A percentile compares a stretch with the other conserved stretches of the same genome.
phyloP scores from a whole-genome alignment of 805 yeast species.

The Saccharomycopsis schoenii region DNA sequence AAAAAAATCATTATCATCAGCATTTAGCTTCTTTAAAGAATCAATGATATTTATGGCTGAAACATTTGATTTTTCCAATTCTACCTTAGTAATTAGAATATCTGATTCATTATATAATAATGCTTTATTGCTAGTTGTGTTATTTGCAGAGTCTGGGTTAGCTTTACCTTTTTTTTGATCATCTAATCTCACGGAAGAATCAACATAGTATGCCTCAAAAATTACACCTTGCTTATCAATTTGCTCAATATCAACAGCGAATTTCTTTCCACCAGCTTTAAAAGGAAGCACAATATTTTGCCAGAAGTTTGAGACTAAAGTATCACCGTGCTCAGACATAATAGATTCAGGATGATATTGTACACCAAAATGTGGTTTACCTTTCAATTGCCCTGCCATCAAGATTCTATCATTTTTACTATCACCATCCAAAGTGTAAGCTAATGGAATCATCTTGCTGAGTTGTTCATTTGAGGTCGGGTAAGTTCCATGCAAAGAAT shows the following conservation, averaged over 20 bases:
- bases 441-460: constrained; percentile 42
- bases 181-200: constrained; percentile 5
- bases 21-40: constrained; percentile 21
- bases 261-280: background rate
- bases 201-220: constrained; percentile 3
- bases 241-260: background rate
- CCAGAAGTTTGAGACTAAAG: constrained; percentile 57
- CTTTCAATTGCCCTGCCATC: constrained; percentile 69
- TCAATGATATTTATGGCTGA: constrained; percentile 46
- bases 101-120: background rate
- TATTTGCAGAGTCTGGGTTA: background rate
- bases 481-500: constrained; percentile 55
- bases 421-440: constrained; percentile 34
- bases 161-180: background rate
- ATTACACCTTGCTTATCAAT: background rate
- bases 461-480: constrained; percentile 47
- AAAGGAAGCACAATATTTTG: background rate
- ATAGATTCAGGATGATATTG: constrained; percentile 97
- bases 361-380: constrained; percentile 76
- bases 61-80: background rate
- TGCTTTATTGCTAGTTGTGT: background rate
- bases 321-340: constrained; percentile 61
- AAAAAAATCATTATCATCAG: constrained; percentile 36
- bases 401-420: constrained; percentile 31
- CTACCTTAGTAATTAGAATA: background rate